Base-by-base conservation (phyloP, 768 basidiomycete genomes). In the Hysterangium stoloniferum region DNA sequence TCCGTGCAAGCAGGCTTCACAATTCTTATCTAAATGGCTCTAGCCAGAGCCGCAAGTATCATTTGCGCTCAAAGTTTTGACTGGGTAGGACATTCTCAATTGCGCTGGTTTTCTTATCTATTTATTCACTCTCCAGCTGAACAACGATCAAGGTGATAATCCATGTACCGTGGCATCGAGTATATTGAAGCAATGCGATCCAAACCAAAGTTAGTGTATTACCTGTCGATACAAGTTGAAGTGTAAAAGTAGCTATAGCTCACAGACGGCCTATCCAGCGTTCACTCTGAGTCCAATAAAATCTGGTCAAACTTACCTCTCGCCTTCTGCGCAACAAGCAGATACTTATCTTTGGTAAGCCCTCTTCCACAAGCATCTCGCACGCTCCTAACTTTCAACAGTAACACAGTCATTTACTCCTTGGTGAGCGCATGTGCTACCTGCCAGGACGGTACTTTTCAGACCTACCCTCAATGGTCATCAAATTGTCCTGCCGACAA, bases 331-430 rank as follows among this genome's bases (percentile, higher is more conserved):
- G 12, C 31, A 28, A 31, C 4, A 29, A 27, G 44, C 44, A 11
- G 33, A 45, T 19, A 5, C 29, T 4, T 45, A 31, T 45, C 29
- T 31, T 15, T 45, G 44, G 44, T 45, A 27, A 31, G 44, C 19
- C 8, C 11, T 19, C 12, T 32, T 15, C n/a, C 20, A 17, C 22
- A 4, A 19, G 20, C 11, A 6, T 31, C 27, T 11, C n/a, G 6
- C 4, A 29, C 12, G 7, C 2, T 15, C 19, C 17, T 31, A 29
- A 29, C 11, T 29, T 15, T 20, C 8, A 45, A 13, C 29, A 45
- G 80, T 57, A 81, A 68, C 58, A 72, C 77, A 6, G 73, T 80
- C 25, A 70, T 71, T 4, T 82, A 81, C 55, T 75, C 71, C 11
- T 53, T 77, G 22, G 66, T 81, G 55, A 75, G 72, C 50, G 80